These are phyloP conservation scores for Harringtonia aguacate DNA, from an alignment of 2,329 filamentous ascomycete species.

Conservation along the genomic window DNA sequence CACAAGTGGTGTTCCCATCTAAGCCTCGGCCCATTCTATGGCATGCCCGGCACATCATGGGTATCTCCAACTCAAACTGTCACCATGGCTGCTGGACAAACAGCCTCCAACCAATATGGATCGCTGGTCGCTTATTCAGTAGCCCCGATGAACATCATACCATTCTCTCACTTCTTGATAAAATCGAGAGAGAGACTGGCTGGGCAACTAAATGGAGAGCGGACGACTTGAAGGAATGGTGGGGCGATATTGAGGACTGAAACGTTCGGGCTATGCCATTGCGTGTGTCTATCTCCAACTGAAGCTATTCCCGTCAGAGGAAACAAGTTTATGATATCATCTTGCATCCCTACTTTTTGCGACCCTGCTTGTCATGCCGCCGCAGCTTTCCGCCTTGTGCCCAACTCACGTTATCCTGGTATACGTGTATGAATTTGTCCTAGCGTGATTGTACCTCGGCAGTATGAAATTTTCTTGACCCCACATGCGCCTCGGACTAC, in stretches of 20 bases:
- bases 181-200: constrained; percentile 34
- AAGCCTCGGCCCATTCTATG: constrained; percentile 30
- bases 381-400: too few relatives aligned
- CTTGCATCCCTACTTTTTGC: too few relatives aligned
- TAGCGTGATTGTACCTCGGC: too few relatives aligned
- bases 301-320: too few relatives aligned
- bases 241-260: constrained; percentile 12
- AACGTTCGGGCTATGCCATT: too few relatives aligned
- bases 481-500: too few relatives aligned
- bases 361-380: too few relatives aligned
- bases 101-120: constrained; percentile 41
- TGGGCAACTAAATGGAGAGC: constrained; percentile 40
- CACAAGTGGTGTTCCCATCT: constrained; percentile 20
- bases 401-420: too few relatives aligned
- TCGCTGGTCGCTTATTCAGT: constrained; percentile 40
- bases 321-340: too few relatives aligned
- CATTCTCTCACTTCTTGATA: constrained; percentile 26
- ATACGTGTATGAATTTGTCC: too few relatives aligned
- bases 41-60: constrained; percentile 29
- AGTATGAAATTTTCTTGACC: too few relatives aligned
- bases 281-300: too few relatives aligned
- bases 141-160: constrained; percentile 29
- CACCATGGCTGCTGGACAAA: constrained; percentile 44
- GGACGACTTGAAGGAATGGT: constrained; percentile 30
- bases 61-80: constrained; percentile 38